phyloP scores from a whole-genome alignment of 139 green algal species.

The Tetratostichococcus sp. region DNA sequence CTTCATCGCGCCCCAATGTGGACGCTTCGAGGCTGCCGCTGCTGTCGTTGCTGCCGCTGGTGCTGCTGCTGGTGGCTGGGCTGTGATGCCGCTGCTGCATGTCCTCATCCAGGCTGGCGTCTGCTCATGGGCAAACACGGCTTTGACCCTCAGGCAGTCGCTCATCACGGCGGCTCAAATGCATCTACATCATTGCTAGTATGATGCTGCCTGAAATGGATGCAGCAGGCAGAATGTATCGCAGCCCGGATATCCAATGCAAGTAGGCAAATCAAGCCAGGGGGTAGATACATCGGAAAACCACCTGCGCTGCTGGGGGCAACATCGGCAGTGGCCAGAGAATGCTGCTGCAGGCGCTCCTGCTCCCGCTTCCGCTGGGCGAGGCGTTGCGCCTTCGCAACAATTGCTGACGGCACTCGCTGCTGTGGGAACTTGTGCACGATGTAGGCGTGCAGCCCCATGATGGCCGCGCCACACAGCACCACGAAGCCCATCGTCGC shows the following conservation, averaged over 20 bases:
- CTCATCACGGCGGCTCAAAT: too few species aligned
- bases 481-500: slow-evolving; percentile 28
- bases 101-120: not conserved
- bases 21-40: not conserved
- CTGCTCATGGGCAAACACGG: not conserved
- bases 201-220: too few species aligned
- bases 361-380: not conserved
- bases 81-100: not conserved
- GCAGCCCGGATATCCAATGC: too few species aligned
- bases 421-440: slow-evolving; percentile 24
- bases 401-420: slow-evolving; percentile 13
- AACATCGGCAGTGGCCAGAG: not conserved
- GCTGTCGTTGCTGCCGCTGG: not conserved
- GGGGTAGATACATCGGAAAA: not conserved
- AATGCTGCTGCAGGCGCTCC: not conserved
- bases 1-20: not conserved
- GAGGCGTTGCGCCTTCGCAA: not conserved
- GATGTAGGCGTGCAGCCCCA: slow-evolving; percentile 45
- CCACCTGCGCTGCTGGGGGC: not conserved
- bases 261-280: not conserved
- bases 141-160: too few species aligned
- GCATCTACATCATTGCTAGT: too few species aligned
- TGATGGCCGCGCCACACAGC: slow-evolving; percentile 20
- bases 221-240: too few species aligned
- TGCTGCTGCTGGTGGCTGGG: not conserved